Evolutionary conservation across 495 filamentous ascomycete genomes (phyloP).

Genomic region (Daldinia bambusicola): DNA sequence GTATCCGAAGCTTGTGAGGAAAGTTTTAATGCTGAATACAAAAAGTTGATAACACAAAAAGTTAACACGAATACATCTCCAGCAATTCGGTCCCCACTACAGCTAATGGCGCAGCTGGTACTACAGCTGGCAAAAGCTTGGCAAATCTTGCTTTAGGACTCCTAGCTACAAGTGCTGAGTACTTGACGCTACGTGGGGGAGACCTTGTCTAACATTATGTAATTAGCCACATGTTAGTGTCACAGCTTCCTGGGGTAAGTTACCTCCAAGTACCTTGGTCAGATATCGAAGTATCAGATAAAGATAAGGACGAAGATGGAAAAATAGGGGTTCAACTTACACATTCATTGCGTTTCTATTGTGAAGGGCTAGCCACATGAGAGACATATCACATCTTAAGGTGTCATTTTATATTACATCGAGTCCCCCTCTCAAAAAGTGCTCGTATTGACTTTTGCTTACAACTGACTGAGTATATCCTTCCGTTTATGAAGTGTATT

Average conservation of each 20-base stretch:
- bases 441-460: neutral
- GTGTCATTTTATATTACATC: neutral
- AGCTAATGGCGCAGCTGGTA: no score
- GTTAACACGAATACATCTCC: conserved; percentile 2
- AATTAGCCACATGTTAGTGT: conserved; percentile 1
- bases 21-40: neutral
- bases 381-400: neutral
- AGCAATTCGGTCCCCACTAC: neutral
- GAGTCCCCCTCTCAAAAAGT: neutral
- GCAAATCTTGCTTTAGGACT: neutral
- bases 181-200: neutral
- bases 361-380: neutral
- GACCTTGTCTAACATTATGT: neutral
- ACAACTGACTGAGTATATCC: neutral
- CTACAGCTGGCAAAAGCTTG: conserved; percentile 8
- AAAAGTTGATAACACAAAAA: neutral
- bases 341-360: no score
- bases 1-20: neutral
- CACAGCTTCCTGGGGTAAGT: neutral
- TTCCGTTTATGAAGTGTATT: neutral
- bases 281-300: no score
- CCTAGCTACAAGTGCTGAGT: neutral
- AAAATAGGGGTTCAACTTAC: no score
- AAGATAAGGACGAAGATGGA: no score
- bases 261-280: neutral